phyloP scores from a whole-genome alignment of 2,329 filamentous ascomycete genomes.

The Fusarium guadeloupense region DNA sequence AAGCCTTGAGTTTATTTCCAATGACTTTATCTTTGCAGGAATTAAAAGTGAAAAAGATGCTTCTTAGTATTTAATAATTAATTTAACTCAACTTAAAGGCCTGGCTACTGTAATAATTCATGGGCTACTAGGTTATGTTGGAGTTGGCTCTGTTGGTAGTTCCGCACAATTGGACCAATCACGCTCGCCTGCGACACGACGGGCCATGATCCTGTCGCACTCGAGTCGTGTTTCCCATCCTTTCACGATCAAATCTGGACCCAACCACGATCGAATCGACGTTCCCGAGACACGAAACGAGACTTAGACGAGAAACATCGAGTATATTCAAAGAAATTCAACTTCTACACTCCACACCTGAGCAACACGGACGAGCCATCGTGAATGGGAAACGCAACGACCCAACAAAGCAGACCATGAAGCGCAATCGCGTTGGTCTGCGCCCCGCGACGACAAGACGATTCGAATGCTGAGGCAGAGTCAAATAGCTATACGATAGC shows the following conservation, averaged over 20 bases:
- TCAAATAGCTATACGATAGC: not conserved
- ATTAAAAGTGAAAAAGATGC: not conserved
- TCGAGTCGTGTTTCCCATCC: conserved; percentile 31
- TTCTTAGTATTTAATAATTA: too few species aligned
- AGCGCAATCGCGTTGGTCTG: conserved; percentile 43
- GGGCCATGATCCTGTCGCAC: conserved; percentile 36
- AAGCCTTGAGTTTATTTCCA: not conserved
- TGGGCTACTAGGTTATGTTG: too few species aligned
- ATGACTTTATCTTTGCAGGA: not conserved
- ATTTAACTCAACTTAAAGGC: too few species aligned
- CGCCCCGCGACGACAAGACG: conserved; percentile 41
- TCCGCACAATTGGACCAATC: conserved; percentile 35
- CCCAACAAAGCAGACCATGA: conserved; percentile 35
- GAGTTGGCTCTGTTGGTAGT: conserved; percentile 16
- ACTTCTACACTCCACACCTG: conserved; percentile 2
- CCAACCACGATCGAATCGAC: conserved; percentile 27
- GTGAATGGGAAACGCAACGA: conserved; percentile 18
- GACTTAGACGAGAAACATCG: not conserved
- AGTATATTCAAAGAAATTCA: not conserved
- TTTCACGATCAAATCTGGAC: conserved; percentile 26
- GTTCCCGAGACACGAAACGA: conserved; percentile 8
- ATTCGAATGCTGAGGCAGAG: conserved; percentile 33
- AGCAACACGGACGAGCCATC: conserved; percentile 5
- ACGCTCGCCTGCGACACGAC: conserved; percentile 36
- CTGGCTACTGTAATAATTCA: too few species aligned